Evolutionary conservation across 257 asterid genomes (phyloP).

Genomic region (Solanum appendiculatum): DNA sequence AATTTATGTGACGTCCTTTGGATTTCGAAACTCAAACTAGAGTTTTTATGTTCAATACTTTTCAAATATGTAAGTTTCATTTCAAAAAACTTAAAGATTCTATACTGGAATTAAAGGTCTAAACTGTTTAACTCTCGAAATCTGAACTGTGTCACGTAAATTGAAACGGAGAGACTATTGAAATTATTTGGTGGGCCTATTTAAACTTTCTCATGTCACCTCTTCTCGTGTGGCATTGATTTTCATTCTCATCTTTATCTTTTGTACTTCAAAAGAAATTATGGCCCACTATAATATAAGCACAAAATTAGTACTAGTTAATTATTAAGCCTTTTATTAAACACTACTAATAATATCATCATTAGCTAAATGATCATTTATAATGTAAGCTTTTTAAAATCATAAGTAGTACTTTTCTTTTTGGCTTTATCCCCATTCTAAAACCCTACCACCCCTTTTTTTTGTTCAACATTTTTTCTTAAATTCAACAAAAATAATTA

Average conservation of each 20-base stretch:
- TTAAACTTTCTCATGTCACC: slow-evolving; percentile 2
- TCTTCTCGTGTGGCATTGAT: slow-evolving; percentile 23
- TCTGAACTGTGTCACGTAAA: background rate
- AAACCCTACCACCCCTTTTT: background rate
- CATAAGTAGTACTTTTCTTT: background rate
- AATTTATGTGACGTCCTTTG: background rate
- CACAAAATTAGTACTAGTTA: background rate
- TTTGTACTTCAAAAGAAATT: slow-evolving; percentile 11
- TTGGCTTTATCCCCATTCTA: slow-evolving; percentile 1
- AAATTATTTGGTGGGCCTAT: slow-evolving; percentile 9
- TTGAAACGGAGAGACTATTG: background rate
- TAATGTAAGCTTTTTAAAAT: background rate
- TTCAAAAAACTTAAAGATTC: background rate
- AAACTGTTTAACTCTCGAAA: background rate
- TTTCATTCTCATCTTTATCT: slow-evolving; percentile 23
- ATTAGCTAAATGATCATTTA: background rate
- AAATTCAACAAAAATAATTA: slow-evolving; percentile 19
- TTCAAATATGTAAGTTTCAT: too few relatives aligned
- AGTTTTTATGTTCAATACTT: too few relatives aligned
- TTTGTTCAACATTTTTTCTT: slow-evolving; percentile 21
- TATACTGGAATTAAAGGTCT: background rate
- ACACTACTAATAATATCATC: slow-evolving; percentile 7
- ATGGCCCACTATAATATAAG: background rate
- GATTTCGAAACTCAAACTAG: background rate
- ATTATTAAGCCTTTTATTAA: slow-evolving; percentile 15